Base-by-base conservation (phyloP, 345 rosid genomes). In the Moricandia moricandioides region DNA sequence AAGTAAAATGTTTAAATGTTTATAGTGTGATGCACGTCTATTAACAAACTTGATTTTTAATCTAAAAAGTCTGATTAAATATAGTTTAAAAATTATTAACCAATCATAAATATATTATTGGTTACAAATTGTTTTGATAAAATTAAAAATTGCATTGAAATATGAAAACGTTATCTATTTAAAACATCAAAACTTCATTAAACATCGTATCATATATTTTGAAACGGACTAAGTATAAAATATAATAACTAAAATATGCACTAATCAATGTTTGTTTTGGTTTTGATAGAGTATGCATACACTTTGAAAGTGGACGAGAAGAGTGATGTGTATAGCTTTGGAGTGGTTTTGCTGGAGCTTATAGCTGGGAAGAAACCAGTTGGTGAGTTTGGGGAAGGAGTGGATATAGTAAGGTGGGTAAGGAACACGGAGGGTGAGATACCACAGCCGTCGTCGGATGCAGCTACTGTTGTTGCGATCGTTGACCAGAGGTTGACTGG, bases 301-400 rank as follows among this genome's bases (percentile, higher is more conserved):
- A 93, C 97, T 0, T 67, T 91, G 81, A 93, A 85, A 65, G 94
- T 93, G 63, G 97, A 91, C 21, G 91, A 88, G 87, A 93, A 93
- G 76, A 91, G 96, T 52, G 98, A 93, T 61, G 98, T 93, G 16
- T 93, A 93, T 74, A 93, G 98, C 59, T 91, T 91, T 11, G 97
- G 98, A 0, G 98, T 93, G 0, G 90, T 93, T 52, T 73, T 93
- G 58, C 68, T 93, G 79, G 98, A 93, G 85, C 82, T 93, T 33
- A 82, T 93, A 65, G 83, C 94, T 0, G 98, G 98, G 17, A 83
- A 88, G 59, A 89, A 75, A 85, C 97, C 98, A 0, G 96, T 93
- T 27, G 97, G 98, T 30, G 96, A 88, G 43, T 91, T 93, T 62
- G 98, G 94, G n/a, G 98, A 93, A 8, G 97, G 97, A 10, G 96